A percentile compares a stretch with the other conserved stretches of the same genome.
These are phyloP conservation scores for Fusarium sp. DNA, from an alignment of 2,329 filamentous ascomycete genomes.

Conservation along the genomic window DNA sequence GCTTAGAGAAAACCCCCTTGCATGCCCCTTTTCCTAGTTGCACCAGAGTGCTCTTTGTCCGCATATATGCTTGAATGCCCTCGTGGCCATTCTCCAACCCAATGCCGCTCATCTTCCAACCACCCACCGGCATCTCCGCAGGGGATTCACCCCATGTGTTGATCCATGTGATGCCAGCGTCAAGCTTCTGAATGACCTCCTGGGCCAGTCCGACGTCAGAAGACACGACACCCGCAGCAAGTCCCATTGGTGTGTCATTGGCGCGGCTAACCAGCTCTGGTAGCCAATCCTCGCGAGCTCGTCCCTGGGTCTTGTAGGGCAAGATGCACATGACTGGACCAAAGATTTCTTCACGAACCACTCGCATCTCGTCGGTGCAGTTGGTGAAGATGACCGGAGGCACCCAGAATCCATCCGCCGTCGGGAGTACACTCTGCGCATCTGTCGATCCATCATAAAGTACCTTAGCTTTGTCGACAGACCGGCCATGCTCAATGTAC, in stretches of 20 bases:
- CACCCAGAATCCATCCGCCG: slow-evolving; percentile 81
- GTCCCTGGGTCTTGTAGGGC: slow-evolving; percentile 68
- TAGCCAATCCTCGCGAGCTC: slow-evolving; percentile 55
- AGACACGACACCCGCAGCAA: slow-evolving; percentile 88
- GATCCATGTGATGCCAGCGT: slow-evolving; percentile 91
- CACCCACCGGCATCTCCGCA: slow-evolving; percentile 91
- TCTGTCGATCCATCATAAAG: slow-evolving; percentile 77
- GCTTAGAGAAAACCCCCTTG: slow-evolving; percentile 76
- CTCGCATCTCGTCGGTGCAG: slow-evolving; percentile 85
- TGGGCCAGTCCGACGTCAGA: slow-evolving; percentile 81
- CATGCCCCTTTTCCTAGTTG: slow-evolving; percentile 79
- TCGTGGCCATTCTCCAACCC: slow-evolving; percentile 87
- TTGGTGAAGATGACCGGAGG: slow-evolving; percentile 86
- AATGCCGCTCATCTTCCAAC: slow-evolving; percentile 91
- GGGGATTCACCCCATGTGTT: slow-evolving; percentile 95
- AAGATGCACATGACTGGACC: slow-evolving; percentile 88
- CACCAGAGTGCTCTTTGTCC: slow-evolving; percentile 89
- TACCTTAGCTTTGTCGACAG: slow-evolving; percentile 78
- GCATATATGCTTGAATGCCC: slow-evolving; percentile 84
- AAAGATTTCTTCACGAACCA: slow-evolving; percentile 87
- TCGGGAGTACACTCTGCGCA: slow-evolving; percentile 62
- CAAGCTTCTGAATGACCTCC: slow-evolving; percentile 74
- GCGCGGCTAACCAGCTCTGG: slow-evolving; percentile 79
- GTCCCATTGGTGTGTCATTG: slow-evolving; percentile 81
- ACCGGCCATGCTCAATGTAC: slow-evolving; percentile 82